Base-by-base conservation (phyloP, 2,329 filamentous ascomycete genomes). In the Exophiala phaeomuriformis region DNA sequence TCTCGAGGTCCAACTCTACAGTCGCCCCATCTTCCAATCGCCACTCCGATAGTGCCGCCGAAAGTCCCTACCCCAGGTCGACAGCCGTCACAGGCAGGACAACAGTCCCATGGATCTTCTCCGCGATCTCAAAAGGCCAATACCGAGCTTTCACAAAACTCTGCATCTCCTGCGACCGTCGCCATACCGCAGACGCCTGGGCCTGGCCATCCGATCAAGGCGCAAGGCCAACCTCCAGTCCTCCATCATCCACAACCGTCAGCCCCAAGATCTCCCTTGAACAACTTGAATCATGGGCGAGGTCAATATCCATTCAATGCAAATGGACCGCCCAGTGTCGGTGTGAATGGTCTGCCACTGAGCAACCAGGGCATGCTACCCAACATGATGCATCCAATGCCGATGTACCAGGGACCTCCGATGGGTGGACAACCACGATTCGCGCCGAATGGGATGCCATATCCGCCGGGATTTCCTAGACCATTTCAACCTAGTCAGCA, bases 1-100 rank as follows among this genome's bases (percentile, higher is more conserved):
- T 76, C 80, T 52, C 77, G 73, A 27, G 71, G 73, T 10, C 42
- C 60, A 5, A 72, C 71, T 55, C 78, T 85, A 59, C 81, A 83
- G 45, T 96, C 91, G 10, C 91, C 91, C 5, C 88, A 89, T 66
- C 80, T 91, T 47, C 75, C 85, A 30, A 77, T 88, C 56, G 86
- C 87, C 6, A 93, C 88, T 33, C 91, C 93, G 5, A 84, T 83
- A 29, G 72, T 95, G 44, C 85, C 90, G n/a, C 84, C 90, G 8
- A 95, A 95, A 68, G 84, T 84, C 19, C 83, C 89, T 3, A 90
- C 88, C 8, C 88, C 90, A 5, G 85, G 83, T 60, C 85, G 86
- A 51, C 87, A 90, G 56, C 72, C 81, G 44, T 93, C 89, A 5
- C 88, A 94, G 59, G 73, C 81, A 40, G 91, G 88, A 6, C 88